phyloP scores from a whole-genome alignment of 2,329 filamentous ascomycete species.

The Endocalyx cinctus region DNA sequence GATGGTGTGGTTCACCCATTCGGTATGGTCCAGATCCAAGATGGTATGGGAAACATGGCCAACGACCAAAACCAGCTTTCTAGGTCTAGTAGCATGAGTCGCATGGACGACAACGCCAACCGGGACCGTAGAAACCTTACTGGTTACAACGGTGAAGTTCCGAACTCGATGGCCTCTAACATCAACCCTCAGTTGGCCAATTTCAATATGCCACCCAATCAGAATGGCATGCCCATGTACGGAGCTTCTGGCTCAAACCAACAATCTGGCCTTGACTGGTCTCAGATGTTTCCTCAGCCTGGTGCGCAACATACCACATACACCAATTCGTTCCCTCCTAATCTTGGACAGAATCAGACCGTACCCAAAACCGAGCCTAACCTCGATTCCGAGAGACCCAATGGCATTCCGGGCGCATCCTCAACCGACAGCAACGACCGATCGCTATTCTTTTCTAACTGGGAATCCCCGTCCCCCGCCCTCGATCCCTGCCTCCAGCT shows the following conservation, averaged over 20 bases:
- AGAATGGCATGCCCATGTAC: slow-evolving; percentile 63
- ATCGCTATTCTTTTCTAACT: slow-evolving; percentile 45
- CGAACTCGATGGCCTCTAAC: slow-evolving; percentile 57
- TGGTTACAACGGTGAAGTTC: slow-evolving; percentile 53
- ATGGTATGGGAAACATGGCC: slow-evolving; percentile 56
- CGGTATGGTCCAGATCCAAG: slow-evolving; percentile 50
- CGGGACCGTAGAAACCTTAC: slow-evolving; percentile 55
- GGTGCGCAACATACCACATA: slow-evolving; percentile 64
- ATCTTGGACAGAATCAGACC: slow-evolving; percentile 65
- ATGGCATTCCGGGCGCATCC: slow-evolving; percentile 39
- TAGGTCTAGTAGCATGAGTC: slow-evolving; percentile 56
- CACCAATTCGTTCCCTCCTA: slow-evolving; percentile 59
- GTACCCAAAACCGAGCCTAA: slow-evolving; percentile 64
- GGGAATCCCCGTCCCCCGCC: slow-evolving; percentile 42
- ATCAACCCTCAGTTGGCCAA: slow-evolving; percentile 59
- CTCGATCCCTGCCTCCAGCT: slow-evolving; percentile 50
- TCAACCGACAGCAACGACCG: slow-evolving; percentile 34
- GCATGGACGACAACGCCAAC: slow-evolving; percentile 50
- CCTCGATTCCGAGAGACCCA: slow-evolving; percentile 45
- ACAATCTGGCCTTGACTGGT: slow-evolving; percentile 66
- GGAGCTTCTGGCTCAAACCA: slow-evolving; percentile 56
- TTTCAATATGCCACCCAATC: slow-evolving; percentile 59
- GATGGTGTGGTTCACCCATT: slow-evolving; percentile 56
- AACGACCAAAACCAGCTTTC: slow-evolving; percentile 60
- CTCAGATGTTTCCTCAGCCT: slow-evolving; percentile 68